A percentile compares a stretch with the other conserved stretches of the same genome.
These are phyloP conservation scores for Postia placenta DNA, from an alignment of 768 basidiomycete genomes.

Conservation along the genomic window DNA sequence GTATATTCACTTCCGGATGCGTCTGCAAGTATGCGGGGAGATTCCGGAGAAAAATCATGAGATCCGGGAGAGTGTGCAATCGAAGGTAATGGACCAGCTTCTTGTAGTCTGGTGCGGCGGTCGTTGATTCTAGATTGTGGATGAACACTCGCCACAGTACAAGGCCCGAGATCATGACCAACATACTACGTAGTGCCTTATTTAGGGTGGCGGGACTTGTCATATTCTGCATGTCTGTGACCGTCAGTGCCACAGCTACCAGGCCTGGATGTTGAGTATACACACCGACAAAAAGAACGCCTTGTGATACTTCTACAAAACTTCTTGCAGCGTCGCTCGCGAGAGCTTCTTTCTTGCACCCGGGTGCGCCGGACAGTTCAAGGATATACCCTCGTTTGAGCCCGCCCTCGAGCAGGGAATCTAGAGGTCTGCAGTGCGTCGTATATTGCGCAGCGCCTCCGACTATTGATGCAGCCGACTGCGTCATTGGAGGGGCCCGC, in stretches of 20 bases:
- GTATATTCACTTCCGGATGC: constrained; percentile 38
- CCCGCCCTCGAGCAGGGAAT: constrained; percentile 59
- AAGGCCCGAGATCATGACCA: constrained; percentile 5
- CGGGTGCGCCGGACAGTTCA: constrained; percentile 75
- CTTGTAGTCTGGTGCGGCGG: constrained; percentile 10
- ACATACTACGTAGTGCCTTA: constrained; percentile 21
- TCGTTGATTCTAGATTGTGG: constrained; percentile 8
- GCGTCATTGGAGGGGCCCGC: constrained; percentile 33
- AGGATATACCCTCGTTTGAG: constrained; percentile 54
- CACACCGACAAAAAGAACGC: constrained; percentile 64
- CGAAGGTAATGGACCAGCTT: constrained; percentile 34
- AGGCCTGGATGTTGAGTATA: constrained; percentile 4
- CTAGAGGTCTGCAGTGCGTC: constrained; percentile 44
- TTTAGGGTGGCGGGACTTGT: constrained; percentile 29
- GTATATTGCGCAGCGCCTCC: constrained; percentile 27
- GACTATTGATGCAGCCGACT: constrained; percentile 46
- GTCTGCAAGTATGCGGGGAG: constrained; percentile 40
- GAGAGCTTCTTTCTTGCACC: constrained; percentile 56
- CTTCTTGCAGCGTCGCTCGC: constrained; percentile 42
- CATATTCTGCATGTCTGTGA: constrained; percentile 45
- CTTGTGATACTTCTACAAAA: constrained; percentile 41
- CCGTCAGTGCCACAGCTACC: background rate
- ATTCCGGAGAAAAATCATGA: constrained; percentile 54
- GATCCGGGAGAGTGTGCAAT: constrained; percentile 43
- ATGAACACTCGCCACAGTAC: constrained; percentile 1